A percentile compares a stretch with the other conserved stretches of the same genome.
Evolutionary conservation across 1,139 yeast species (phyloP).

Genomic region (Magnusiomyces clavatus): DNA sequence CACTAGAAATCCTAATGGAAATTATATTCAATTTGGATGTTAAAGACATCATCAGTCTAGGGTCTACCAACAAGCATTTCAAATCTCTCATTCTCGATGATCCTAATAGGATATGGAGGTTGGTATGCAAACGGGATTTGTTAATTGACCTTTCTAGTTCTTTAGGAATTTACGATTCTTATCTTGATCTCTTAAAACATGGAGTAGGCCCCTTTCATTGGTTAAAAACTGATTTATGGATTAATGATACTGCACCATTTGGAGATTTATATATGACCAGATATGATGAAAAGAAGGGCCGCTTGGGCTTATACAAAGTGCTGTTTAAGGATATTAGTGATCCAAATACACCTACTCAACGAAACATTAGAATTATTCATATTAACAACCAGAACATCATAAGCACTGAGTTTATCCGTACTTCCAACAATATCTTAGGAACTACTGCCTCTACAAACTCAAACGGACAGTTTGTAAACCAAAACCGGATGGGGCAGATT

Average conservation of each 20-base stretch:
- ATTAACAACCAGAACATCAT: background rate
- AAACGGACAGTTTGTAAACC: background rate
- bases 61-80: conserved; percentile 19
- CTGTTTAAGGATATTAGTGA: conserved; percentile 8
- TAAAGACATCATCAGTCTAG: conserved; percentile 18
- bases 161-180: conserved; percentile 15
- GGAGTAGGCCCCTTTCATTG: conserved; percentile 16
- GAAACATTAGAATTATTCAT: conserved; percentile 5
- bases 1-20: conserved; percentile 22
- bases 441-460: background rate
- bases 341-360: conserved; percentile 12
- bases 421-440: background rate
- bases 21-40: conserved; percentile 19
- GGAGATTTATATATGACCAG: conserved; percentile 25
- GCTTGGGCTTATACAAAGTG: conserved; percentile 17
- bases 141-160: conserved; percentile 18
- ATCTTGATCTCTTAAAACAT: background rate
- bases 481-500: background rate
- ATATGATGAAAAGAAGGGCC: conserved; percentile 20
- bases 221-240: conserved; percentile 27
- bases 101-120: conserved; percentile 22
- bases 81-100: conserved; percentile 13
- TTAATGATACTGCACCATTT: conserved; percentile 24
- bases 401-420: background rate
- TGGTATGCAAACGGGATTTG: conserved; percentile 10